Evolutionary conservation across 2,329 filamentous ascomycete genomes (phyloP), one percentile per base, ranked within the genome.

Genomic region (Fusarium gaditjirri): DNA sequence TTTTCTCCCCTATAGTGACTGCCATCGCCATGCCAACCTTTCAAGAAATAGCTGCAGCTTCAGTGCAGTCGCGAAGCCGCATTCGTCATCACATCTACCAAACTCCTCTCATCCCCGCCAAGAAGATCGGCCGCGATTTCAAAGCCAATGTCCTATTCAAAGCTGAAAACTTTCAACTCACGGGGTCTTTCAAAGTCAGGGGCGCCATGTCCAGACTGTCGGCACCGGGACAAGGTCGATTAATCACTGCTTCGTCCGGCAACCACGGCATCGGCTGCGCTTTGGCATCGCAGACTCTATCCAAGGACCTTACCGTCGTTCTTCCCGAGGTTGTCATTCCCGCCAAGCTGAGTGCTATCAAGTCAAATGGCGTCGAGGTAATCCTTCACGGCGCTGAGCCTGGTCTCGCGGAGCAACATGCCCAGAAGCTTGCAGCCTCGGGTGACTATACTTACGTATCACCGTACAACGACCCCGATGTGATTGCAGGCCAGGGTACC

Each of bases 61-160:
- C 55, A 50, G 42, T 58, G 25, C 43, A 58, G 3, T 23, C 55
- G 2, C 35, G 55, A 27, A 38, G 8, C 3, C 55, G 55, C 42
- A 58, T 58, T 31, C 43, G 55, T 17, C 42, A 38, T 13, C 43
- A 58, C 6, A 25, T 50, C 42, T 58, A 58, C 25, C 31, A 58
- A 52, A 58, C 55, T 8, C 55, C 55, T 50, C 55, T 58, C n/a
- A 52, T 58, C 25, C 55, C 43, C 5, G 55, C 43, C 21, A 58
- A 52, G 17, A 58, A 39, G n/a, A 2, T 58, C 4, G 55, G 55
- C 6, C 55, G 33, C 3, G 17, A 14, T 21, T 17, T 19, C 5
- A 39, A 58, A 8, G 16, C 55, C 0, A n/a, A 39, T 1, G 55
- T 58, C 1, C 25, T 58, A 1, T 52, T 58, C 25, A 58, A 58